Percentiles rank a stretch among this genome's conserved stretches.
phyloP scores from a whole-genome alignment of 1,284 basidiomycete species.

The Laetiporus sulphureus region DNA sequence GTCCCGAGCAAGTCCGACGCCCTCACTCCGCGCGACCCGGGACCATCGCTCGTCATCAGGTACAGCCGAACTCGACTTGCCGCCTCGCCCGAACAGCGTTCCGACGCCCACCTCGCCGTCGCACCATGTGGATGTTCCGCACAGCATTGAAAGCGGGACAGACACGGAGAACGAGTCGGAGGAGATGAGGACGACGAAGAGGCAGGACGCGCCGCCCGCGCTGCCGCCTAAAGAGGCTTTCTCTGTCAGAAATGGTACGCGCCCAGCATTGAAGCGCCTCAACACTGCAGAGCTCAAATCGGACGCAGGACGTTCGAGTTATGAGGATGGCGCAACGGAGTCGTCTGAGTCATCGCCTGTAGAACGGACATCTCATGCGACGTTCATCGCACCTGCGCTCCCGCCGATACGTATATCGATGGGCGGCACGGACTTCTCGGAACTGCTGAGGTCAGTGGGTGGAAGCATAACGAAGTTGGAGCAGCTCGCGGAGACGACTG shows the following conservation, averaged over 20 bases:
- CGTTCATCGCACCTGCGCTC: constrained; percentile 73
- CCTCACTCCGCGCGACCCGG: constrained; percentile 8
- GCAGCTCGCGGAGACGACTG: constrained; percentile 28
- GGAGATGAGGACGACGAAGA: constrained; percentile 19
- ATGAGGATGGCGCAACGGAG: constrained; percentile 36
- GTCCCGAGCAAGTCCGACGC: constrained; percentile 14
- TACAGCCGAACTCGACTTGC: constrained; percentile 14
- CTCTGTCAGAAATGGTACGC: constrained; percentile 11
- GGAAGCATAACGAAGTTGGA: constrained; percentile 35
- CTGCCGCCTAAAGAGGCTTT: constrained; percentile 44
- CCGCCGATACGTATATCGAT: constrained; percentile 82
- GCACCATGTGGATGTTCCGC: constrained; percentile 61
- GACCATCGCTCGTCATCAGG: constrained; percentile 12
- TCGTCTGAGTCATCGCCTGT: constrained; percentile 46
- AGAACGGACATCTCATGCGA: constrained; percentile 59
- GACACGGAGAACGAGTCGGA: constrained; percentile 54
- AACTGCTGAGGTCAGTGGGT: constrained; percentile 54
- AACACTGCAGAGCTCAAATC: constrained; percentile 15
- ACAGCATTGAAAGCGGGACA: constrained; percentile 64
- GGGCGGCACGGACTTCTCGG: constrained; percentile 72
- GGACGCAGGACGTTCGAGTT: constrained; percentile 26
- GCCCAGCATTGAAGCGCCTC: constrained; percentile 16
- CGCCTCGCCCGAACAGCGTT: constrained; percentile 18
- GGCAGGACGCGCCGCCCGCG: constrained; percentile 32
- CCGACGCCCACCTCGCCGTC: constrained; percentile 51